Conservation (phyloP, 225 moss, liverwort and hornwort species). For the Marchantia paleacea region DNA sequence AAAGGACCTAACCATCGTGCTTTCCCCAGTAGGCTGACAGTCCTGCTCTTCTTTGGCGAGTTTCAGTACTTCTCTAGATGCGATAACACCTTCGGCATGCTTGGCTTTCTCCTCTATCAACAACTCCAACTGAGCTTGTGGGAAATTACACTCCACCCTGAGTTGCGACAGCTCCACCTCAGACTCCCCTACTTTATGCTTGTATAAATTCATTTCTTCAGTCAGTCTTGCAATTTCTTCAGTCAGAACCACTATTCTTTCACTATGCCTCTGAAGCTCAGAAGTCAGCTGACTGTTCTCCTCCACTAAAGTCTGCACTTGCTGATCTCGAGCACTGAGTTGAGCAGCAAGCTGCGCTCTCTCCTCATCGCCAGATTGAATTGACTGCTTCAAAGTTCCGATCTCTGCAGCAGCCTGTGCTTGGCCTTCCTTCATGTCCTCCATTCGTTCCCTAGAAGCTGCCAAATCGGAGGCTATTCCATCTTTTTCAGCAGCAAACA, state of each 20-base stretch:
- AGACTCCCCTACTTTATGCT: constrained; percentile 18
- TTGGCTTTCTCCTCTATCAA: constrained; percentile 41
- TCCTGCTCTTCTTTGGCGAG: constrained; percentile 23
- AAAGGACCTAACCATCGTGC: neutral
- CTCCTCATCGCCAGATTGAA: constrained; percentile 25
- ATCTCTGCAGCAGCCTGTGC: constrained; percentile 22
- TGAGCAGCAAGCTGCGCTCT: constrained; percentile 10
- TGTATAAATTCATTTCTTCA: constrained; percentile 16
- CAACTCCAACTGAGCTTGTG: constrained; percentile 37
- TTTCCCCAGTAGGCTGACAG: neutral
- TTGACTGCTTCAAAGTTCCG: constrained; percentile 11
- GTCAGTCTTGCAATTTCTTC: constrained; percentile 26
- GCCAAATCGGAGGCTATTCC: constrained; percentile 20
- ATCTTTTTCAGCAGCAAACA: constrained; percentile 27
- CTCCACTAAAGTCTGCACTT: constrained; percentile 17
- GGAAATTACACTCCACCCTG: constrained; percentile 34
- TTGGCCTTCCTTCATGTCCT: constrained; percentile 13
- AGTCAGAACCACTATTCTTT: constrained; percentile 7
- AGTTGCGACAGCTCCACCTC: constrained; percentile 32
- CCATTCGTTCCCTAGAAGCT: neutral
- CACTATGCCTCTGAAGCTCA: constrained; percentile 22
- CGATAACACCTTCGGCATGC: constrained; percentile 27
- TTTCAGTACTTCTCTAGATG: constrained; percentile 26
- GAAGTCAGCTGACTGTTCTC: constrained; percentile 24
- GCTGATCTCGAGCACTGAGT: constrained; percentile 21